Evolutionary conservation across 805 yeast genomes (phyloP).

Genomic region (Sungouiozyma ichnusensis): DNA sequence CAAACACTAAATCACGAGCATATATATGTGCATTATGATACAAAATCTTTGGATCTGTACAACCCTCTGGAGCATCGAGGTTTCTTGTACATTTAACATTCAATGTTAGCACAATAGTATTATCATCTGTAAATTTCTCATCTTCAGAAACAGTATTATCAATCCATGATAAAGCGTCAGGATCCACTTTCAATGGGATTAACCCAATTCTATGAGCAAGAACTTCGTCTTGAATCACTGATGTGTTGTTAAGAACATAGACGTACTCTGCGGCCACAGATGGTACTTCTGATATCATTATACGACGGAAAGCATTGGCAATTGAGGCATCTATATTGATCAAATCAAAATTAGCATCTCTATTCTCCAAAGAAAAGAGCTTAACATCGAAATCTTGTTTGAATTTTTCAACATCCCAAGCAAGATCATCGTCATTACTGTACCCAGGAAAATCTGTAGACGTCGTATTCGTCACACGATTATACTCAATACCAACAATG

Average conservation of each 20-base stretch:
- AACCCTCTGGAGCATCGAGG: constrained; percentile 67
- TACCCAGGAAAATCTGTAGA: constrained; percentile 92
- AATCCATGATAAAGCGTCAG: constrained; percentile 80
- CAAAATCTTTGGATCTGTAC: constrained; percentile 72
- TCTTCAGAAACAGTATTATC: constrained; percentile 55
- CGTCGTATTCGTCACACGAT: constrained; percentile 81
- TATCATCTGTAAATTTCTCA: constrained; percentile 70
- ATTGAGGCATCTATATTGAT: constrained; percentile 81
- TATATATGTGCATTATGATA: constrained; percentile 81
- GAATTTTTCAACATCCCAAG: constrained; percentile 82
- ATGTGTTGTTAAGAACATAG: constrained; percentile 84
- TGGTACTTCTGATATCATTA: constrained; percentile 95
- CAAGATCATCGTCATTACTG: constrained; percentile 43
- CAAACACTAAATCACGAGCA: constrained; percentile 80
- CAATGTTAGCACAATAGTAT: constrained; percentile 76
- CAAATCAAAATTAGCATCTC: constrained; percentile 79
- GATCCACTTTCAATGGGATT: constrained; percentile 82
- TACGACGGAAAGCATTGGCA: constrained; percentile 93
- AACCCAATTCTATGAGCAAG: constrained; percentile 92
- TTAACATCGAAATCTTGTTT: constrained; percentile 55
- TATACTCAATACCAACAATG: constrained; percentile 78
- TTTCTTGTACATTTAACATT: constrained; percentile 78
- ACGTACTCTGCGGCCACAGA: constrained; percentile 91
- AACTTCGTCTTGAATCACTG: constrained; percentile 95
- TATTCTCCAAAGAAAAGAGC: constrained; percentile 52